These are phyloP conservation scores for Cryptosporidium sp. DNA, from an alignment of 169 alveolate species.

Conservation along the genomic window DNA sequence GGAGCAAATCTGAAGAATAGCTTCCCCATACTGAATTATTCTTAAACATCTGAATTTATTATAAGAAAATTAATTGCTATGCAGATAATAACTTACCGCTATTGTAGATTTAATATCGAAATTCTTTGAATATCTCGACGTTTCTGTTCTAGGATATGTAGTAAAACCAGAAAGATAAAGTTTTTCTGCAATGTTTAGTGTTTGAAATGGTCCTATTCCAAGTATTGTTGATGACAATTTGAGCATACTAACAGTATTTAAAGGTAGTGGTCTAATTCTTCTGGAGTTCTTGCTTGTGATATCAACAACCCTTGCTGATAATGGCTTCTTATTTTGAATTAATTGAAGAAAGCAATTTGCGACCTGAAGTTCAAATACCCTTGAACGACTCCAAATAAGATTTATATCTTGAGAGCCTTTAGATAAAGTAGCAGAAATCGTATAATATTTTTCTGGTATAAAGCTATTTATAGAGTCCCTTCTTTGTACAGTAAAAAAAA, in stretches of 20 bases:
- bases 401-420: constrained; percentile 74
- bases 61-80: constrained; percentile 47
- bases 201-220: constrained; percentile 92
- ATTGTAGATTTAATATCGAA: constrained; percentile 83
- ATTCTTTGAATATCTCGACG: constrained; percentile 89
- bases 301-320: constrained; percentile 78
- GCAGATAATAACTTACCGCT: constrained; percentile 45
- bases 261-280: constrained; percentile 89
- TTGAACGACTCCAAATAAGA: constrained; percentile 83
- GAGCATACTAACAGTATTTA: constrained; percentile 93
- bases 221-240: constrained; percentile 91
- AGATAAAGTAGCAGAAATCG: constrained; percentile 76
- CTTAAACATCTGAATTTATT: constrained; percentile 76
- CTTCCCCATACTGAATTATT: constrained; percentile 82
- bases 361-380: constrained; percentile 84
- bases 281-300: constrained; percentile 74
- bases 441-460: constrained; percentile 91
- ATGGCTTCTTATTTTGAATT: constrained; percentile 35
- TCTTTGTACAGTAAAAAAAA: constrained; percentile 95
- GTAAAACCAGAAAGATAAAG: constrained; percentile 93
- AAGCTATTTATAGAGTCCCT: constrained; percentile 92
- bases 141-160: constrained; percentile 97
- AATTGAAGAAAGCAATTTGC: constrained; percentile 41
- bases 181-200: constrained; percentile 95
- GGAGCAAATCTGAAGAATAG: constrained; percentile 79